Base-by-base conservation (phyloP, 805 yeast species). In the Yamadazyma sp. region DNA sequence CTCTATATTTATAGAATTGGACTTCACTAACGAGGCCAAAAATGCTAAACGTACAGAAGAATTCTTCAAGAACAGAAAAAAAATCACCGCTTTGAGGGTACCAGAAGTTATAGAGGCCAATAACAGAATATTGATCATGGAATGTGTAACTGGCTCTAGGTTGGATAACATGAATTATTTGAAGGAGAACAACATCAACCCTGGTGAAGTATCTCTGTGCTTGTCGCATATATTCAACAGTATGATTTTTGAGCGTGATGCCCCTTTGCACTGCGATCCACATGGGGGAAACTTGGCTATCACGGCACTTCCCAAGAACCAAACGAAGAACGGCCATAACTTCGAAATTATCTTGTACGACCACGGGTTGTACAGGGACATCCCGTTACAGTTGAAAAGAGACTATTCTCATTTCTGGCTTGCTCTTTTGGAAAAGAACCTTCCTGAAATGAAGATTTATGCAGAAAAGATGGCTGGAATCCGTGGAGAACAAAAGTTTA, bases 271-370 rank as follows among this genome's bases (percentile, higher is more conserved):
- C 58, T 93, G 99, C 64, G 99, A 93, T 58, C 99, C 99, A 1
- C 99, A 93, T 58, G 96, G 95, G 8, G 99, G 99, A 0, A 93
- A 93, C 53, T 67, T 93, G 42, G 96, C 98, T 0, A 87, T 93
- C 15, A 68, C 89, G 39, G 50, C 60, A 8, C 38, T 55, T 7
- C 53, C 54, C 13, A 42, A 42, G 17, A 28, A 34, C 2, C 27
- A 36, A 9, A 42, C 49, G 1, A 44, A 41, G 6, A 62, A 71
- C 22, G 60, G 71, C 5, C 88, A 82, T 54, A 90, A 91, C 56
- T 93, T 93, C 57, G 99, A 93, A 59, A 86, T 93, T 35, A 70
- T 93, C 5, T 69, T 93, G 13, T 95, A 88, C 57, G 99, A 93
- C 62, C 99, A 93, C 59, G 99, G 99, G 0, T 69, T 93, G 13